Conservation (phyloP, 306 rosid genomes). For the Inga oerstediana region DNA sequence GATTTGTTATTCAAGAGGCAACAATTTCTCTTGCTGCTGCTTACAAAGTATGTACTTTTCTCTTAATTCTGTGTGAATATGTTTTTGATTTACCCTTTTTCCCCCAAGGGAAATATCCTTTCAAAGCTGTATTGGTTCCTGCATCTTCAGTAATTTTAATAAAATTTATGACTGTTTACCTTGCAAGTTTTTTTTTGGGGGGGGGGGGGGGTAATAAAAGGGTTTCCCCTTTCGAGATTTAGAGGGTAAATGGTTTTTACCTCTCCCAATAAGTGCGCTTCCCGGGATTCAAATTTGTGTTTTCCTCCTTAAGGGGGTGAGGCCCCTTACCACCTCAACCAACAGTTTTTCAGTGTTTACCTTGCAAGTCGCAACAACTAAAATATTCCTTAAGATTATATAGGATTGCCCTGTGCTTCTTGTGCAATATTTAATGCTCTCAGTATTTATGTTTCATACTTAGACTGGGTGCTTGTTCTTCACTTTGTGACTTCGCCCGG, state of each 20-base stretch:
- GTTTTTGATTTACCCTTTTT: conserved; percentile 13
- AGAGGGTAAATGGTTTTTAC: too few species aligned
- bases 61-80: conserved; percentile 25
- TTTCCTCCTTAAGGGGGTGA: too few species aligned
- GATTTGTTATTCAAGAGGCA: conserved; percentile 85
- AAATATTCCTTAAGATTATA: not conserved
- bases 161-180: not conserved
- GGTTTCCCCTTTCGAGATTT: too few species aligned
- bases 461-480: conserved; percentile 22
- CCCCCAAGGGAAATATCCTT: not conserved
- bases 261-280: too few species aligned
- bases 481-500: conserved; percentile 13
- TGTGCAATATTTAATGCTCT: not conserved
- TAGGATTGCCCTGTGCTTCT: not conserved
- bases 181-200: not conserved
- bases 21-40: conserved; percentile 84
- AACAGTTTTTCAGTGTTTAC: too few species aligned
- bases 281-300: too few species aligned
- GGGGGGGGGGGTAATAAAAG: too few species aligned
- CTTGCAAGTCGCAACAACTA: not conserved
- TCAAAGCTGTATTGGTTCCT: conserved; percentile 10
- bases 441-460: conserved; percentile 1
- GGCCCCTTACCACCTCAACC: too few species aligned
- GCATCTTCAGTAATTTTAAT: conserved; percentile 15
- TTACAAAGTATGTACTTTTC: conserved; percentile 67